Evolutionary conservation across 192 early-diverging fungal genomes (phyloP).

Genomic region (Pilaira anomala): DNA sequence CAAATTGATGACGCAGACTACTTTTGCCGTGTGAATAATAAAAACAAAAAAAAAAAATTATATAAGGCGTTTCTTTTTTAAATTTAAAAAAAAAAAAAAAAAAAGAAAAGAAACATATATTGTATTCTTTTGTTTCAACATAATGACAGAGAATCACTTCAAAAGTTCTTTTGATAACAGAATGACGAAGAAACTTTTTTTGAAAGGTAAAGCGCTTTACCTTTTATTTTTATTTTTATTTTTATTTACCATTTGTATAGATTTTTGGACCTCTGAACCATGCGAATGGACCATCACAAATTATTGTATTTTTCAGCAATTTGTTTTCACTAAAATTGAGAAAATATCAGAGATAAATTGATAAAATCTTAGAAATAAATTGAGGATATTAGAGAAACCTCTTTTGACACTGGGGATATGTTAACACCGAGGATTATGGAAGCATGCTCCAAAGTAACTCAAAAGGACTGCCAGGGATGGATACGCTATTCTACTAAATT

Average conservation of each 20-base stretch:
- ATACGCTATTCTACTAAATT: too few relatives aligned
- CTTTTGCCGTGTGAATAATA: not conserved
- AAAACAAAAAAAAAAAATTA: not conserved
- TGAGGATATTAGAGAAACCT: too few relatives aligned
- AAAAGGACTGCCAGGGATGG: too few relatives aligned
- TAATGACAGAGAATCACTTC: constrained; percentile 5
- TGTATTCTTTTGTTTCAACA: not conserved
- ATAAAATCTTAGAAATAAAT: too few relatives aligned
- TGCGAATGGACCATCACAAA: constrained; percentile 5
- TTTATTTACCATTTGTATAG: constrained; percentile 4
- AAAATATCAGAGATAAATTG: too few relatives aligned
- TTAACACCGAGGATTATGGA: too few relatives aligned
- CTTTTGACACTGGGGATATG: too few relatives aligned
- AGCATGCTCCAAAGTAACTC: too few relatives aligned
- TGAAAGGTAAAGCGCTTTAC: constrained; percentile 4
- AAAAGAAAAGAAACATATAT: not conserved
- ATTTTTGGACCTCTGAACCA: constrained; percentile 8
- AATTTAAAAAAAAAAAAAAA: not conserved
- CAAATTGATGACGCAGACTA: constrained; percentile 4
- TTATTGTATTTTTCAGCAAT: too few relatives aligned
- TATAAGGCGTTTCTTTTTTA: too few relatives aligned
- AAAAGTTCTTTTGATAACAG: not conserved
- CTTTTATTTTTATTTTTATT: constrained; percentile 9
- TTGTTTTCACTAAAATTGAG: too few relatives aligned
- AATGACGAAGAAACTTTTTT: not conserved